Conservation (phyloP, 2,329 filamentous ascomycete genomes). For the Coniella lustricola region DNA sequence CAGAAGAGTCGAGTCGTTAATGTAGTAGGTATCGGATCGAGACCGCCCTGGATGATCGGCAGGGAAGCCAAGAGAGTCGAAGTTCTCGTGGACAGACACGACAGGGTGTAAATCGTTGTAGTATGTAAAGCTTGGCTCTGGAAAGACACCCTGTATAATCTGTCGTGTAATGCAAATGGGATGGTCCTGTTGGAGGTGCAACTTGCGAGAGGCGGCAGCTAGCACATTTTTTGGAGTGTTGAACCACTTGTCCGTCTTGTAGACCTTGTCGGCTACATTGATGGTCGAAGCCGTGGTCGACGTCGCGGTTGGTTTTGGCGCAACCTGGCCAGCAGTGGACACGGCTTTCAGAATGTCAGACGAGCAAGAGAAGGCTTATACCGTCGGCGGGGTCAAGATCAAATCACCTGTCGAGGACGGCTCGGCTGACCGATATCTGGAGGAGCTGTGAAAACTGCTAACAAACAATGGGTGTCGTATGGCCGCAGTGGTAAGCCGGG, state of each 20-base stretch:
- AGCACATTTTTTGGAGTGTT: slow-evolving; percentile 75
- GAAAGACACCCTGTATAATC: slow-evolving; percentile 87
- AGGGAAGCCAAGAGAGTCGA: slow-evolving; percentile 93
- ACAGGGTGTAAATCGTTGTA: slow-evolving; percentile 77
- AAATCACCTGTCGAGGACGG: slow-evolving; percentile 16
- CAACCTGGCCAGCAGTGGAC: slow-evolving; percentile 1
- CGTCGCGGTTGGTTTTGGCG: not conserved
- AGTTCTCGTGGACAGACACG: slow-evolving; percentile 81
- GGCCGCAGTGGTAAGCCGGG: not conserved
- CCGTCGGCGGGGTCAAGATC: not conserved
- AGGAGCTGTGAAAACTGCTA: not conserved
- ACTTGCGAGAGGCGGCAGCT: slow-evolving; percentile 62
- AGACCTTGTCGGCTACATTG: slow-evolving; percentile 55
- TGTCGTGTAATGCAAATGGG: slow-evolving; percentile 84
- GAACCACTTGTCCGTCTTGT: slow-evolving; percentile 71
- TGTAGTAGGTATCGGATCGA: slow-evolving; percentile 89
- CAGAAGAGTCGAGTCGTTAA: slow-evolving; percentile 76
- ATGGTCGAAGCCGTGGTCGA: slow-evolving; percentile 29
- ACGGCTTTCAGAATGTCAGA: slow-evolving; percentile 19
- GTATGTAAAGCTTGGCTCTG: slow-evolving; percentile 61
- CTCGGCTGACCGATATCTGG: not conserved
- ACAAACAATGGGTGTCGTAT: not conserved
- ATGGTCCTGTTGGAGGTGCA: slow-evolving; percentile 90
- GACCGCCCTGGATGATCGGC: slow-evolving; percentile 79
- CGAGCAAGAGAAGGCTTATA: slow-evolving; percentile 1